phyloP scores from a whole-genome alignment of 495 filamentous ascomycete species.

The Daldinia childiae region DNA sequence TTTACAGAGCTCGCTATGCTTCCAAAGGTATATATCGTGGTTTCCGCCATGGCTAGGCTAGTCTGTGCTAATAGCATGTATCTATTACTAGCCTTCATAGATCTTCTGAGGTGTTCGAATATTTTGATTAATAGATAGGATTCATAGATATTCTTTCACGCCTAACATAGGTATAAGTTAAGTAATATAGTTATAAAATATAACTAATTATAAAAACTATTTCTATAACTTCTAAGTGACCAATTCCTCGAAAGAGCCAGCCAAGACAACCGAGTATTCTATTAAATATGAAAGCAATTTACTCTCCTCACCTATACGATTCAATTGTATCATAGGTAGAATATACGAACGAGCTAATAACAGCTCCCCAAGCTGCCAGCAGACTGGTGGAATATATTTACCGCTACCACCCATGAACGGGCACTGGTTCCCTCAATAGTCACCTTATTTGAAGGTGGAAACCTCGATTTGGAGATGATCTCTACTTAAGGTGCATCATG shows the following conservation, averaged over 20 bases:
- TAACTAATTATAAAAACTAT: not conserved
- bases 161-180: not conserved
- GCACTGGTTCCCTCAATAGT: conserved; percentile 12
- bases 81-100: not conserved
- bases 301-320: not conserved
- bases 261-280: not conserved
- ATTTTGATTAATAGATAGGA: not conserved
- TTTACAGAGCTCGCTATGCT: conserved; percentile 30
- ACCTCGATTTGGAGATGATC: conserved; percentile 21
- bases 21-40: conserved; percentile 12
- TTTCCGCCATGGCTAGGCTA: conserved; percentile 31
- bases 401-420: conserved; percentile 14
- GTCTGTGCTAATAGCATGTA: conserved; percentile 25
- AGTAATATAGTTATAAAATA: not conserved
- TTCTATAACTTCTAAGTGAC: not conserved
- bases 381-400: conserved; percentile 26
- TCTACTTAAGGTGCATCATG: conserved; percentile 17
- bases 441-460: conserved; percentile 31
- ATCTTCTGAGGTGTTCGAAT: not conserved
- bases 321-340: not conserved
- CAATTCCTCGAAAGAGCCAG: not conserved
- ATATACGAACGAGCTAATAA: not conserved
- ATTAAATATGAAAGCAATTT: conserved; percentile 12
- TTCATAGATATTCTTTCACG: not conserved
- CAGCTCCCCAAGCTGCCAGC: not conserved